These are phyloP conservation scores for Pleurotus pulmonarius DNA, from an alignment of 768 basidiomycete species.

Conservation along the genomic window DNA sequence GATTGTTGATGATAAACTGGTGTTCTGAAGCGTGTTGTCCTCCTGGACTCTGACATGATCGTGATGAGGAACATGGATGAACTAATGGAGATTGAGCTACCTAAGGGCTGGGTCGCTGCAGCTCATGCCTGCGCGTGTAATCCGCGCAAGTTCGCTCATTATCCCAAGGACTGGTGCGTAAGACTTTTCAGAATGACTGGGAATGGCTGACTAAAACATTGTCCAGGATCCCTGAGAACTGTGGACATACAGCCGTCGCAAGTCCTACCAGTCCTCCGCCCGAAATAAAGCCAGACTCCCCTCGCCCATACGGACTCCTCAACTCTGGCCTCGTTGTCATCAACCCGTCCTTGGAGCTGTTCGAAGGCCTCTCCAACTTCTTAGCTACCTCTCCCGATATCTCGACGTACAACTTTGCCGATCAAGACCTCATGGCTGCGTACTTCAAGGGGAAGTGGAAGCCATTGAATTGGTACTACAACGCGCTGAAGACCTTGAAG, in stretches of 20 bases:
- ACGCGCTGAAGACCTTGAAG: conserved; percentile 87
- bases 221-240: conserved; percentile 89
- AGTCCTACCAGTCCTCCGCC: conserved; percentile 39
- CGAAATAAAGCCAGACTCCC: conserved; percentile 32
- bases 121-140: conserved; percentile 94
- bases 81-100: conserved; percentile 56
- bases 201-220: conserved; percentile 9
- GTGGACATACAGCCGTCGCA: conserved; percentile 65
- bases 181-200: too few relatives aligned
- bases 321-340: conserved; percentile 91
- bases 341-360: conserved; percentile 60
- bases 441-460: conserved; percentile 78
- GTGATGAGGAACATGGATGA: conserved; percentile 81
- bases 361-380: conserved; percentile 50
- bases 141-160: conserved; percentile 77
- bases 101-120: conserved; percentile 76
- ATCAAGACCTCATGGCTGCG: conserved; percentile 87
- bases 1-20: conserved; percentile 5
- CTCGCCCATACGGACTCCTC: conserved; percentile 76
- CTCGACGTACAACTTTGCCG: conserved; percentile 62
- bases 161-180: conserved; percentile 82
- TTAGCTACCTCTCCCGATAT: conserved; percentile 43
- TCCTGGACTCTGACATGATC: conserved; percentile 89
- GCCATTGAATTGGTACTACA: conserved; percentile 84
- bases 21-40: conserved; percentile 60